phyloP scores from a whole-genome alignment of 2,329 filamentous ascomycete genomes.

The Botrytis aclada region DNA sequence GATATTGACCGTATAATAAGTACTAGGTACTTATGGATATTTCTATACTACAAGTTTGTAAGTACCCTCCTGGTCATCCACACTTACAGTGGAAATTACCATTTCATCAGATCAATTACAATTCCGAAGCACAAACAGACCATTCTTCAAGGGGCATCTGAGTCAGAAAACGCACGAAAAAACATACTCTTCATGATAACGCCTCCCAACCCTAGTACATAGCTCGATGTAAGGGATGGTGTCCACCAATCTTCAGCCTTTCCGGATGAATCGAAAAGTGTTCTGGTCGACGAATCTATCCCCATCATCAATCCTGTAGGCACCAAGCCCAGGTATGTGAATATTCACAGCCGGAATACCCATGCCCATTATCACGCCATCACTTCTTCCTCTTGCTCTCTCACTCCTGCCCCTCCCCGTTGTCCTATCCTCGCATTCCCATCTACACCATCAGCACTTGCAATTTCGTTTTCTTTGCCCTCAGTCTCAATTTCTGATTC shows the following conservation, averaged over 20 bases:
- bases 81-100: background rate
- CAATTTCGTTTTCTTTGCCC: background rate
- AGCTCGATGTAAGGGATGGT: background rate
- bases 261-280: background rate
- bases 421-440: background rate
- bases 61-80: background rate
- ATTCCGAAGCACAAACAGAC: conserved; percentile 17
- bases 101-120: conserved; percentile 13
- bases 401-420: background rate
- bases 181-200: conserved; percentile 1
- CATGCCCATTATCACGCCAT: conserved; percentile 8
- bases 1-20: background rate
- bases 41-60: conserved; percentile 14
- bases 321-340: background rate
- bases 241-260: background rate
- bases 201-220: background rate
- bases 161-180: conserved; percentile 20
- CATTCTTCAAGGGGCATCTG: conserved; percentile 21
- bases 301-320: background rate
- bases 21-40: background rate
- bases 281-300: background rate
- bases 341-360: conserved; percentile 5
- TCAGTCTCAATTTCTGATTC: conserved; percentile 22
- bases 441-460: background rate
- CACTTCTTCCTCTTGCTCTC: background rate